These are phyloP conservation scores for Grigorovia jiainica DNA, from an alignment of 805 yeast genomes.

Conservation along the genomic window DNA sequence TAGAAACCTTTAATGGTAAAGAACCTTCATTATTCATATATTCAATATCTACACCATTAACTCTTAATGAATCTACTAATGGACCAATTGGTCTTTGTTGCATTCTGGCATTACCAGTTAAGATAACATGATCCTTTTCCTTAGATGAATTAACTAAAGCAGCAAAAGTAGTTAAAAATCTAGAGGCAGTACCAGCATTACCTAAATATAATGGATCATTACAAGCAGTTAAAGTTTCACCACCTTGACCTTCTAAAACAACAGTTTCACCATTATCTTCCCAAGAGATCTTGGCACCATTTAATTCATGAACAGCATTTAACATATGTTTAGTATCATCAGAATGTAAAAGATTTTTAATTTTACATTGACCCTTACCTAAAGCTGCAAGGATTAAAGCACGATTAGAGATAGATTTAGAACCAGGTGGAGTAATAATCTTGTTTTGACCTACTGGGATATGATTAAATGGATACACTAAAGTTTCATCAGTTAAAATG, in stretches of 20 bases:
- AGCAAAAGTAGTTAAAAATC: slow-evolving; percentile 88
- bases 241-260: slow-evolving; percentile 78
- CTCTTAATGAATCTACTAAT: slow-evolving; percentile 77
- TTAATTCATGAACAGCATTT: slow-evolving; percentile 66
- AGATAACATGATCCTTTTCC: slow-evolving; percentile 38
- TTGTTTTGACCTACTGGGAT: slow-evolving; percentile 18
- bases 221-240: slow-evolving; percentile 53
- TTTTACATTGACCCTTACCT: slow-evolving; percentile 73
- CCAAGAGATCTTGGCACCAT: slow-evolving; percentile 73
- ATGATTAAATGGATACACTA: slow-evolving; percentile 49
- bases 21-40: slow-evolving; percentile 74
- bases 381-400: slow-evolving; percentile 89
- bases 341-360: slow-evolving; percentile 82
- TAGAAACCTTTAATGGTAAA: slow-evolving; percentile 64
- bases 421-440: slow-evolving; percentile 80
- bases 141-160: slow-evolving; percentile 55
- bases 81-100: slow-evolving; percentile 97
- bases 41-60: slow-evolving; percentile 67
- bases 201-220: slow-evolving; percentile 74
- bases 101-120: slow-evolving; percentile 96
- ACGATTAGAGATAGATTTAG: slow-evolving; percentile 93
- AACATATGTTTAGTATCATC: slow-evolving; percentile 96
- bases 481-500: slow-evolving; percentile 71
- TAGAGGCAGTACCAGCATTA: slow-evolving; percentile 96
- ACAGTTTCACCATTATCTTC: slow-evolving; percentile 89